A percentile compares a stretch with the other conserved stretches of the same genome.
Evolutionary conservation across 2,329 filamentous ascomycete genomes (phyloP).

Genomic region (Colletotrichum phormii): DNA sequence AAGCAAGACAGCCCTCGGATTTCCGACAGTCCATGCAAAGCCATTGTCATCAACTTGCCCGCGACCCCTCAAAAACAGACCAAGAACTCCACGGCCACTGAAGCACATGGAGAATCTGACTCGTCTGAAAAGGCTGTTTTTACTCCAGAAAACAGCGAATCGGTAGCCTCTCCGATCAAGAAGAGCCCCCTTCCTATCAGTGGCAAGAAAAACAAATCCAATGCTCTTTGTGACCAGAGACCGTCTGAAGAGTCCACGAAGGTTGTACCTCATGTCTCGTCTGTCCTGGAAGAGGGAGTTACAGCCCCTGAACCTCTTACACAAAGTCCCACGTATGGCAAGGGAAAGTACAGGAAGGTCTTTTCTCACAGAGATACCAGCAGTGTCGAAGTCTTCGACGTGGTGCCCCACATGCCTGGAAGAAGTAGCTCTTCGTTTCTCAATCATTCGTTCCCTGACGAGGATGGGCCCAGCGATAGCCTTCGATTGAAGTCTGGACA

Average conservation of each 20-base stretch:
- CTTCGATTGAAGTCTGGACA: not conserved
- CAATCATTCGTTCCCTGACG: not conserved
- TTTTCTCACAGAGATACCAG: not conserved
- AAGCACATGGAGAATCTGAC: not conserved
- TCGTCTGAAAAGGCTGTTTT: not conserved
- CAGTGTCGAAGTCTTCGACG: not conserved
- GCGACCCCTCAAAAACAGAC: conserved; percentile 12
- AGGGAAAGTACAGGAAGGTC: conserved; percentile 12
- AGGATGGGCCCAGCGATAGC: not conserved
- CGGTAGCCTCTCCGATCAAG: not conserved
- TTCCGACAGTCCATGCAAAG: not conserved
- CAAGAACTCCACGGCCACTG: not conserved
- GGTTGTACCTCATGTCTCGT: not conserved
- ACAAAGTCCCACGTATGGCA: not conserved
- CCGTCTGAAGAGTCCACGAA: not conserved
- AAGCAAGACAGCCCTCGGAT: not conserved
- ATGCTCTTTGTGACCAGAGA: not conserved
- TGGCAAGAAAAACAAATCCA: not conserved
- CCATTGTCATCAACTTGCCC: conserved; percentile 29
- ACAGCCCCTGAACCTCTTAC: not conserved
- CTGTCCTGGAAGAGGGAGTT: not conserved
- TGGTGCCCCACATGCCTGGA: not conserved
- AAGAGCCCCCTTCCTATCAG: not conserved
- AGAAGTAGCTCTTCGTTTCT: not conserved
- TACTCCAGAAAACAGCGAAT: not conserved